Conservation (phyloP, 2,329 filamentous ascomycete species). For the Colletotrichum scovillei region DNA sequence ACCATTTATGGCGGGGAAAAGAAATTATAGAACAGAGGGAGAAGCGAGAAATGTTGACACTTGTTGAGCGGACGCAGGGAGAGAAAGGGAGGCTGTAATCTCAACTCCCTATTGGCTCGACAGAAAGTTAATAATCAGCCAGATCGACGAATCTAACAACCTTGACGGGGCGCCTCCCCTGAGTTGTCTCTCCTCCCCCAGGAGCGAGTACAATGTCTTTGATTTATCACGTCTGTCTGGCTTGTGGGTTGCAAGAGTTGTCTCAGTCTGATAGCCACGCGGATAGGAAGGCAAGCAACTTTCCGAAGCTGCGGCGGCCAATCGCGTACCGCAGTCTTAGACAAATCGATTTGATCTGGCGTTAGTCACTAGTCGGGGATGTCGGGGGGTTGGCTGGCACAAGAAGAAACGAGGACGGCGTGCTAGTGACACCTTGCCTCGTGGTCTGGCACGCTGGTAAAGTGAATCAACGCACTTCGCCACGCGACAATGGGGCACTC, state of each 20-base stretch:
- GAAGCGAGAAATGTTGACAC: conserved; percentile 20
- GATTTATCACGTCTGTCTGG: conserved; percentile 22
- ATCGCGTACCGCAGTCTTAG: background rate
- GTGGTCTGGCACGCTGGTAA: conserved; percentile 32
- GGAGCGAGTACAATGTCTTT: conserved; percentile 23
- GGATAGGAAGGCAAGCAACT: conserved; percentile 12
- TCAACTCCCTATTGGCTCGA: background rate
- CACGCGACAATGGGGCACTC: conserved; percentile 23
- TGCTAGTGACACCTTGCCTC: conserved; percentile 26
- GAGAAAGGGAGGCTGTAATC: conserved; percentile 25
- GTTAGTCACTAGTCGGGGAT: background rate
- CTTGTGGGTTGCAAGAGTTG: conserved; percentile 2
- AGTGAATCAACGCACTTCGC: conserved; percentile 25
- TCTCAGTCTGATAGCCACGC: conserved; percentile 23
- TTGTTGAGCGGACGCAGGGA: conserved; percentile 35
- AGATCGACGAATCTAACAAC: conserved; percentile 14
- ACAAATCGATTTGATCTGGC: conserved; percentile 25
- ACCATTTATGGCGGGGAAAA: background rate
- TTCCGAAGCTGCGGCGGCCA: conserved; percentile 22
- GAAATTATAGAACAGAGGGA: background rate
- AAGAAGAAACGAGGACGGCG: conserved; percentile 12
- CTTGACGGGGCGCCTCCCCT: background rate
- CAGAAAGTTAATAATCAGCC: conserved; percentile 5
- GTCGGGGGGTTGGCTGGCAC: conserved; percentile 2
- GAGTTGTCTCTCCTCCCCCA: background rate